Conservation (phyloP, 2,329 filamentous ascomycete genomes). For the Volutella citrinella region DNA sequence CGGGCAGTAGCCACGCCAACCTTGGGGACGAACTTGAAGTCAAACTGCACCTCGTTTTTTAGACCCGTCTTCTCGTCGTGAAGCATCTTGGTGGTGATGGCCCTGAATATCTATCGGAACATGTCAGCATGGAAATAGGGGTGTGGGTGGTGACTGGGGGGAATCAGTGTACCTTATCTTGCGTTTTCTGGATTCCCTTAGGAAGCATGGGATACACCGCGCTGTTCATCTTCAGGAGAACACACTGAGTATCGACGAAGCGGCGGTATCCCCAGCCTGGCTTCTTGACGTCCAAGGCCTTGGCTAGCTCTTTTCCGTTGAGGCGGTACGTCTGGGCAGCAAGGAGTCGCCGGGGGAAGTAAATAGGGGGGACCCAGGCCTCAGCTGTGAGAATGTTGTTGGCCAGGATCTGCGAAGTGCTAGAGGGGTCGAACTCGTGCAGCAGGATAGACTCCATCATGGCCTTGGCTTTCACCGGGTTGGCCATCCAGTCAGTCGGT, state of each 20-base stretch:
- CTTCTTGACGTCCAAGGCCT: slow-evolving; percentile 55
- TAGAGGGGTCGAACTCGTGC: slow-evolving; percentile 64
- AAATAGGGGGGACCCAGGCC: slow-evolving; percentile 63
- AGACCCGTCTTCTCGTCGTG: slow-evolving; percentile 58
- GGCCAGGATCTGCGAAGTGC: slow-evolving; percentile 61
- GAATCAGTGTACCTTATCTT: slow-evolving; percentile 25
- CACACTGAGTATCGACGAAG: slow-evolving; percentile 62
- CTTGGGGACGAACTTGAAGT: slow-evolving; percentile 67
- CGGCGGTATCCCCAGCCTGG: slow-evolving; percentile 56
- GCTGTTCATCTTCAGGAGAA: slow-evolving; percentile 58
- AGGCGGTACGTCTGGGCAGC: slow-evolving; percentile 66
- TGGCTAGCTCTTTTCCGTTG: slow-evolving; percentile 62
- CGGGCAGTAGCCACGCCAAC: slow-evolving; percentile 33
- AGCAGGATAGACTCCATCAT: slow-evolving; percentile 67
- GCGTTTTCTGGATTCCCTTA: slow-evolving; percentile 34
- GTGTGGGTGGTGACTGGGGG: not conserved
- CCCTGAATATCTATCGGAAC: slow-evolving; percentile 23
- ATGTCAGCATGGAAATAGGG: no score
- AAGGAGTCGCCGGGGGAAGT: slow-evolving; percentile 64
- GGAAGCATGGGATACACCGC: slow-evolving; percentile 41
- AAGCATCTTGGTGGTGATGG: slow-evolving; percentile 45
- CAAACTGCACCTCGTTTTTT: no score
- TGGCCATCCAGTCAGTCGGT: slow-evolving; percentile 59
- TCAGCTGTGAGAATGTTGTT: slow-evolving; percentile 73
- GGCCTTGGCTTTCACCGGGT: slow-evolving; percentile 51